Conservation (phyloP, 305 asterid genomes). For the Rubia tinctorum region DNA sequence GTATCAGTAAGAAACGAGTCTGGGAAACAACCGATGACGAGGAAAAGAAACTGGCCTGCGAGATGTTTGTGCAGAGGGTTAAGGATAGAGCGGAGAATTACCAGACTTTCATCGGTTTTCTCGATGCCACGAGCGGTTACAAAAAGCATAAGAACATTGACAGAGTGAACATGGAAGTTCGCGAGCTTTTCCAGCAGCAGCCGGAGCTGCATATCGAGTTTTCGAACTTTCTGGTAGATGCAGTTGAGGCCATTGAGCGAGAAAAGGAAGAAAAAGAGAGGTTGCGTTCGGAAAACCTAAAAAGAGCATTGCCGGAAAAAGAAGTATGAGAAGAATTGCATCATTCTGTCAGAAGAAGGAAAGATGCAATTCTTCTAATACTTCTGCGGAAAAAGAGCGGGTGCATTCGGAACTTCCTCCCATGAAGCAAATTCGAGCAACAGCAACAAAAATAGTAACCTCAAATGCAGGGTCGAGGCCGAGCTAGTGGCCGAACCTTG, state of each 20-base stretch:
- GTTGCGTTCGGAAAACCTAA: too few species aligned
- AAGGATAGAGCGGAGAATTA: background rate
- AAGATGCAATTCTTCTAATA: too few species aligned
- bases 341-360: too few species aligned
- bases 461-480: too few species aligned
- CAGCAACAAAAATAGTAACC: background rate
- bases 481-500: too few species aligned
- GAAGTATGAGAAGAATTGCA: background rate
- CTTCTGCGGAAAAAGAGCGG: background rate
- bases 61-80: background rate
- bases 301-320: too few species aligned
- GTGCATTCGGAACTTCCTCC: background rate
- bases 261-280: background rate
- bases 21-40: background rate
- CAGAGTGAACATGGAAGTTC: background rate
- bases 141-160: background rate
- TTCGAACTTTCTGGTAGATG: background rate
- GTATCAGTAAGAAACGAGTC: background rate
- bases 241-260: background rate
- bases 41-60: background rate
- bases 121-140: background rate
- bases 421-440: background rate
- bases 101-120: background rate
- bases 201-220: constrained; percentile 6
- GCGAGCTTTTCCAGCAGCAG: background rate